Evolutionary conservation across 2,329 filamentous ascomycete genomes (phyloP).

Genomic region (Pyrenochaeta sp.): DNA sequence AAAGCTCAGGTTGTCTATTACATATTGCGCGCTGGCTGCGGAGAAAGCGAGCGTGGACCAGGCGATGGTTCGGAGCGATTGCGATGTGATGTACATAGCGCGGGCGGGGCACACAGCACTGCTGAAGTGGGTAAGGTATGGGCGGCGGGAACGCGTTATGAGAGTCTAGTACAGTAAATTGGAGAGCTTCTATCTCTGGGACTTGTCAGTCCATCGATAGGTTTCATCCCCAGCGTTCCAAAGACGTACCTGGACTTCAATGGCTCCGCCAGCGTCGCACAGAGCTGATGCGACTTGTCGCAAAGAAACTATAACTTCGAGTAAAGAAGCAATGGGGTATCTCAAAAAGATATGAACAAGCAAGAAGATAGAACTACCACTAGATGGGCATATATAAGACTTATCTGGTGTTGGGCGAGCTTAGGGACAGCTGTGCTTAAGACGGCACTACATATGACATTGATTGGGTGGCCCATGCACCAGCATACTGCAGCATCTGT

Average conservation of each 20-base stretch:
- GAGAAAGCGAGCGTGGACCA: constrained; percentile 58
- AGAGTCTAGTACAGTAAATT: not conserved
- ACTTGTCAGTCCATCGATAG: not conserved
- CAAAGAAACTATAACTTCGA: constrained; percentile 9
- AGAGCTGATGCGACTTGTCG: constrained; percentile 26
- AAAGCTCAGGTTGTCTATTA: constrained; percentile 80
- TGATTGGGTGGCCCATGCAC: constrained; percentile 45
- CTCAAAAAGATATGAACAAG: constrained; percentile 24
- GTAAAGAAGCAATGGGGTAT: constrained; percentile 37
- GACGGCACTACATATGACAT: constrained; percentile 30
- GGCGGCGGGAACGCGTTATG: not conserved
- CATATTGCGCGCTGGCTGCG: constrained; percentile 67
- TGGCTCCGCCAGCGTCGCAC: constrained; percentile 30
- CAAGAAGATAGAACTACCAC: constrained; percentile 26
- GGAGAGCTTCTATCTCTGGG: not conserved
- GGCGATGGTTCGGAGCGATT: constrained; percentile 53
- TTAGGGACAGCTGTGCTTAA: constrained; percentile 51
- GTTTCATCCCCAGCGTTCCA: not conserved
- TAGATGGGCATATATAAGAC: constrained; percentile 30
- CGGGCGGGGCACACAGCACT: constrained; percentile 19
- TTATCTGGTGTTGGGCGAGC: constrained; percentile 24
- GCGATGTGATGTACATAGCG: constrained; percentile 44
- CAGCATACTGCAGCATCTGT: constrained; percentile 21
- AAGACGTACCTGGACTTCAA: constrained; percentile 21
- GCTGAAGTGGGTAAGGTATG: not conserved